Evolutionary conservation across 2,329 filamentous ascomycete genomes (phyloP).

Genomic region (Aspergillus nomiae): DNA sequence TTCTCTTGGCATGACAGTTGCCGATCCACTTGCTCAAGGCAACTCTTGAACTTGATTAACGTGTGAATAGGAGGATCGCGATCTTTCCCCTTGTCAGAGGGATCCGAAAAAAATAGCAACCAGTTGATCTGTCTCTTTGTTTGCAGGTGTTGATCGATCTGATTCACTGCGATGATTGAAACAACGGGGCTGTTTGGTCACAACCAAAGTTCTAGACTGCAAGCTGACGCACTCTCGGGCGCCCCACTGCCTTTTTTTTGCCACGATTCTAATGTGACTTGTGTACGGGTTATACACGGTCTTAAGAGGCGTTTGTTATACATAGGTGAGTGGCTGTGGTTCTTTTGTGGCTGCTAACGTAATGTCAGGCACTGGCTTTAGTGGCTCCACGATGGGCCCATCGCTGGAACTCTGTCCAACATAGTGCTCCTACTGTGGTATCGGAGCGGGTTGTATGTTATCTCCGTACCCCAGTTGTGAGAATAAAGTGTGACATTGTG

Average conservation of each 20-base stretch:
- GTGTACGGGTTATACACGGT: not conserved
- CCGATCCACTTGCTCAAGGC: not conserved
- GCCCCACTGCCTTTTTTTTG: not conserved
- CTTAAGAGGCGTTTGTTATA: not conserved
- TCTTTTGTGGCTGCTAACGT: not conserved
- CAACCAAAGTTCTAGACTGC: not conserved
- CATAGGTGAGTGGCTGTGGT: not conserved
- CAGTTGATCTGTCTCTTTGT: not conserved
- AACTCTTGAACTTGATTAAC: not conserved
- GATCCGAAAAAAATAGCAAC: not conserved
- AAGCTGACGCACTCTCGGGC: not conserved
- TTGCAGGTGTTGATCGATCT: not conserved
- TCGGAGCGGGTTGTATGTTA: not conserved
- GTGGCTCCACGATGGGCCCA: not conserved
- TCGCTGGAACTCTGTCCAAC: not conserved
- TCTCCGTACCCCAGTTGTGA: not conserved
- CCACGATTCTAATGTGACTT: not conserved
- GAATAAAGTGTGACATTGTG: not conserved
- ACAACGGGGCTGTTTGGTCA: not conserved
- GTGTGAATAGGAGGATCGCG: not conserved
- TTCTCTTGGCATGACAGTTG: not conserved
- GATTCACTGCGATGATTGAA: not conserved
- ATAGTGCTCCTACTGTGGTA: constrained; percentile 22
- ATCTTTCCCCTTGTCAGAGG: not conserved
- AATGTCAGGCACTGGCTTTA: not conserved